Evolutionary conservation across 495 filamentous ascomycete genomes (phyloP).

Genomic region (Penicillium manginii): DNA sequence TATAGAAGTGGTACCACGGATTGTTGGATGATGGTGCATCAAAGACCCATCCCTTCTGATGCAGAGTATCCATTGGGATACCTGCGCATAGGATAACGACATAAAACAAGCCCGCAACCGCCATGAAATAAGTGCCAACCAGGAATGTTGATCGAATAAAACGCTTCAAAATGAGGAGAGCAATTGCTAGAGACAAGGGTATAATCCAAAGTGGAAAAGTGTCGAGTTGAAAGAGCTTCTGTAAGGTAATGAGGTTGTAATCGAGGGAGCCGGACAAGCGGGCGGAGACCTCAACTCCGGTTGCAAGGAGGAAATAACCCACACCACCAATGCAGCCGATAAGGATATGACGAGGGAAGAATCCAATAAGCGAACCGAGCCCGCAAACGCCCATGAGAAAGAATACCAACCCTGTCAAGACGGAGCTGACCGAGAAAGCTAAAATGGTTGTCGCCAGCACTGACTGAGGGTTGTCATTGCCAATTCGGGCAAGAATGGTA

Average conservation of each 20-base stretch:
- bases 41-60: slow-evolving; percentile 86
- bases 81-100: slow-evolving; percentile 67
- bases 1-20: slow-evolving; percentile 97
- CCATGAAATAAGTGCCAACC: slow-evolving; percentile 83
- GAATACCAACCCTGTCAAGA: slow-evolving; percentile 89
- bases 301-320: slow-evolving; percentile 92
- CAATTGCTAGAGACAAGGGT: slow-evolving; percentile 74
- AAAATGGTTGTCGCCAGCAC: slow-evolving; percentile 92
- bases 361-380: slow-evolving; percentile 89
- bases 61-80: slow-evolving; percentile 64
- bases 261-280: slow-evolving; percentile 81
- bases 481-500: slow-evolving; percentile 77
- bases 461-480: slow-evolving; percentile 77
- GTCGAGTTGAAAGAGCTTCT: slow-evolving; percentile 68
- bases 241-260: slow-evolving; percentile 74
- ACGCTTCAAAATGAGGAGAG: slow-evolving; percentile 74
- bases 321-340: slow-evolving; percentile 97
- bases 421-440: slow-evolving; percentile 86
- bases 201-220: slow-evolving; percentile 83
- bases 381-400: slow-evolving; percentile 84
- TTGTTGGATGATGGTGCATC: slow-evolving; percentile 78
- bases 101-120: slow-evolving; percentile 81
- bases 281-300: slow-evolving; percentile 93
- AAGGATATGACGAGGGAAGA: slow-evolving; percentile 95
- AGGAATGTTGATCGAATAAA: slow-evolving; percentile 79